A percentile compares a stretch with the other conserved stretches of the same genome.
Conservation (phyloP, 202 grass and related monocot species). For the Elaeis oleifera region DNA sequence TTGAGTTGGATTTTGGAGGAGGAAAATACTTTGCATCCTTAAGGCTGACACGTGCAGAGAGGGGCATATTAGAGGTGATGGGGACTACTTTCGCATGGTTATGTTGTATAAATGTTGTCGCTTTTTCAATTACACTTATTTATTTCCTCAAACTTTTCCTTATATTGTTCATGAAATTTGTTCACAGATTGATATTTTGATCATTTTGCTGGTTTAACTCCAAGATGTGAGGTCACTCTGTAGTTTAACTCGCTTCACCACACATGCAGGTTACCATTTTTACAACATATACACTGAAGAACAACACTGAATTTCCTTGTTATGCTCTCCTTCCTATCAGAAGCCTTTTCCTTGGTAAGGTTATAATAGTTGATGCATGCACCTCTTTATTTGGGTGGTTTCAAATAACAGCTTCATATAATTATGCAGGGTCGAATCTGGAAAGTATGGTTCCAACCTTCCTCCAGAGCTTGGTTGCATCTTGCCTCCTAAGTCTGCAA, state of each 20-base stretch:
- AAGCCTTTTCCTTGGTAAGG: slow-evolving; percentile 40
- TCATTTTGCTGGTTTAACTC: slow-evolving; percentile 18
- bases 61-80: slow-evolving; percentile 69
- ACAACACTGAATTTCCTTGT: slow-evolving; percentile 50
- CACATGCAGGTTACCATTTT: slow-evolving; percentile 57
- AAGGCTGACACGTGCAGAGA: slow-evolving; percentile 63
- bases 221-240: no score
- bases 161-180: background rate
- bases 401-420: no score
- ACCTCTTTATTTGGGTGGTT: no score
- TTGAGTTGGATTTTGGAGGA: slow-evolving; percentile 56
- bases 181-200: slow-evolving; percentile 1
- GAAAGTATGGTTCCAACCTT: slow-evolving; percentile 28
- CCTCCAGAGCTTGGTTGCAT: slow-evolving; percentile 57
- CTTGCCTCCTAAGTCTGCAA: slow-evolving; percentile 60
- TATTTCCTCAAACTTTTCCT: no score
- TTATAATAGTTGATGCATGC: no score
- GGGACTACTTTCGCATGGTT: background rate
- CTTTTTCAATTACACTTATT: no score
- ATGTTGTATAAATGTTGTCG: no score
- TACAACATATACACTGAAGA: slow-evolving; percentile 63
- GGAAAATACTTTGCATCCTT: slow-evolving; percentile 62
- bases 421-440: slow-evolving; percentile 45
- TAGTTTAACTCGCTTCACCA: slow-evolving; percentile 11
- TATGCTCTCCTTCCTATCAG: slow-evolving; percentile 48